Evolutionary conservation across 371 early-diverging fungal genomes (phyloP).

Genomic region (Circinella umbellata): DNA sequence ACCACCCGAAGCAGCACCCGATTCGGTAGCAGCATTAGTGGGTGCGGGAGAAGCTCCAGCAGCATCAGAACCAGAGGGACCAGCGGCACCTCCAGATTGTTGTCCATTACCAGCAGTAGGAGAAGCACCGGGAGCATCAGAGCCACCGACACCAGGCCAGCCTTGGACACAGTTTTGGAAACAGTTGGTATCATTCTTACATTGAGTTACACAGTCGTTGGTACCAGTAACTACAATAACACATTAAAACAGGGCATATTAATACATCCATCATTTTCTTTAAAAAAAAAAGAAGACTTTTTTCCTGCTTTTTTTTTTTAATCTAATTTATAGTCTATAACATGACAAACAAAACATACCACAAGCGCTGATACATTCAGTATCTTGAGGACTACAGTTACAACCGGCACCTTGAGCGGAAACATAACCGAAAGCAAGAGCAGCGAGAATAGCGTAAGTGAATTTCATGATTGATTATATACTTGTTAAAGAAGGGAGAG

Average conservation of each 20-base stretch:
- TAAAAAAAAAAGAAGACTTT: no score
- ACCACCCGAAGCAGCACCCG: not conserved
- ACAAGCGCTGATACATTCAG: constrained; percentile 15
- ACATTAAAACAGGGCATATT: no score
- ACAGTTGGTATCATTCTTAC: constrained; percentile 15
- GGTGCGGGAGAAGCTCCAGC: not conserved
- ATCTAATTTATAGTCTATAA: not conserved
- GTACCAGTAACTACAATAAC: constrained; percentile 15
- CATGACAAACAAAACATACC: constrained; percentile 12
- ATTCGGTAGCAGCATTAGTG: constrained; percentile 12
- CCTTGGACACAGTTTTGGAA: constrained; percentile 17
- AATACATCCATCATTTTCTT: no score
- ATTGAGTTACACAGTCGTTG: constrained; percentile 17
- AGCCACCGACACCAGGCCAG: constrained; percentile 22
- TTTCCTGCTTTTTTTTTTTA: no score
- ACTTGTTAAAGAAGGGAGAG: not conserved
- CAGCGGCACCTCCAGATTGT: no score
- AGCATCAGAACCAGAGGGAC: not conserved
- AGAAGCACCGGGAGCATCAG: constrained; percentile 4
- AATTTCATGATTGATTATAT: constrained; percentile 14
- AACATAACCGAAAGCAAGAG: constrained; percentile 12
- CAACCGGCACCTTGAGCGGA: constrained; percentile 11
- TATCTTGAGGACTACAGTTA: constrained; percentile 18
- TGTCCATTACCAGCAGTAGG: not conserved
- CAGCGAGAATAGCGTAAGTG: constrained; percentile 14